These are phyloP conservation scores for Gnetum montanum DNA, from an alignment of 75 land plant genomes.

Conservation along the genomic window DNA sequence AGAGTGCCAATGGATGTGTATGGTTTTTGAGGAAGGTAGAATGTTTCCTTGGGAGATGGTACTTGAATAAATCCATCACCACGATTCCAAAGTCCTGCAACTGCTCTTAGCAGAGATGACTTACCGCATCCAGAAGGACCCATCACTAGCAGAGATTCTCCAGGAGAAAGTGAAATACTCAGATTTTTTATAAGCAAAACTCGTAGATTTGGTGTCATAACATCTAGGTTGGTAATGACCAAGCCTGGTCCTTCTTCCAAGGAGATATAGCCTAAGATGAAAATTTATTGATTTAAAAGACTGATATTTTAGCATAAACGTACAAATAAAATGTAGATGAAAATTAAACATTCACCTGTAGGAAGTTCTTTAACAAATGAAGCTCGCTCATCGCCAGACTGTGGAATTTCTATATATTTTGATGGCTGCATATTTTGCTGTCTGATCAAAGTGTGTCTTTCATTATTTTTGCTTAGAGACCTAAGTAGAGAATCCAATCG, in stretches of 20 bases:
- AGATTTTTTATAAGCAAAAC: slow-evolving; percentile 21
- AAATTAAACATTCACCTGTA: neutral
- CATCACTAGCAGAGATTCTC: slow-evolving; percentile 35
- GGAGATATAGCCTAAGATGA: slow-evolving; percentile 17
- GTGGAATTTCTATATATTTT: neutral
- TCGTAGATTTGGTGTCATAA: slow-evolving; percentile 26
- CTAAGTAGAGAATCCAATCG: slow-evolving; percentile 33
- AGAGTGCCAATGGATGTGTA: slow-evolving; percentile 44
- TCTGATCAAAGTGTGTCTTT: neutral
- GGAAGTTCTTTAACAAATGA: neutral
- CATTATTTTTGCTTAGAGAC: slow-evolving; percentile 16
- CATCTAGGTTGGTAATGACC: slow-evolving; percentile 17
- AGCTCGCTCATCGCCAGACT: neutral
- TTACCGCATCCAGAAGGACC: slow-evolving; percentile 56
- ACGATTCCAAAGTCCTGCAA: slow-evolving; percentile 38
- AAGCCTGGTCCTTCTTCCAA: slow-evolving; percentile 32
- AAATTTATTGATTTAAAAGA: neutral
- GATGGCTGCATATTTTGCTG: neutral
- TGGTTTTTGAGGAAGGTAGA: slow-evolving; percentile 44
- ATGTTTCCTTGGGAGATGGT: slow-evolving; percentile 20
- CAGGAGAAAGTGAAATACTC: slow-evolving; percentile 23
- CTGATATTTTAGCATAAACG: neutral
- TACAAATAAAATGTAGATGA: neutral
- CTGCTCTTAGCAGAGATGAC: slow-evolving; percentile 33
- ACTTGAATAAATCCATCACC: slow-evolving; percentile 31